Percentiles rank a stretch among this genome's conserved stretches.
phyloP scores from a whole-genome alignment of 208 protist species.

The Crithidia thermophila region DNA sequence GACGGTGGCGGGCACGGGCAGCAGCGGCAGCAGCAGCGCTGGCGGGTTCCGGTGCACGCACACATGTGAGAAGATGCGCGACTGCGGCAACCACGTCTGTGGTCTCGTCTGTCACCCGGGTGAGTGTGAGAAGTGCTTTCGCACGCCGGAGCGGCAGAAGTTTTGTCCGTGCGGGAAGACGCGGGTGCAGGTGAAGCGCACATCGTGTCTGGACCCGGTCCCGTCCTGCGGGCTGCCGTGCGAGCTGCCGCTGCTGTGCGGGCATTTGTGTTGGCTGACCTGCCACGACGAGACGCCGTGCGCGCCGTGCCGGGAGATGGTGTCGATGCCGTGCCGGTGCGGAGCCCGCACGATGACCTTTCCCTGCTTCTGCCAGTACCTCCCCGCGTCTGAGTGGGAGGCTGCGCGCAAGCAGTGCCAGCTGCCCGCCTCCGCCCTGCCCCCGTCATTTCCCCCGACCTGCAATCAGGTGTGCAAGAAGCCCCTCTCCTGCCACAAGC shows the following conservation, averaged over 20 bases:
- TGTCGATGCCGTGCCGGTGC: slow-evolving; percentile 69
- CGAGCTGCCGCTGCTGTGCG: slow-evolving; percentile 76
- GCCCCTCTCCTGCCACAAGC: slow-evolving; percentile 83
- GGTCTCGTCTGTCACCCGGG: slow-evolving; percentile 76
- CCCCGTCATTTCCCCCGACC: slow-evolving; percentile 44
- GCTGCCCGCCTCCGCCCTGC: slow-evolving; percentile 23
- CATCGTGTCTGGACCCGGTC: slow-evolving; percentile 80
- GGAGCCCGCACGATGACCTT: slow-evolving; percentile 42
- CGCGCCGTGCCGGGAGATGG: slow-evolving; percentile 66
- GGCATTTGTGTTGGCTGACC: slow-evolving; percentile 68
- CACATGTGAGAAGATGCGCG: slow-evolving; percentile 57
- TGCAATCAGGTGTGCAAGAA: slow-evolving; percentile 71
- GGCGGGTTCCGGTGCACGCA: slow-evolving; percentile 51
- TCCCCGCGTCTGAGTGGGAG: slow-evolving; percentile 64
- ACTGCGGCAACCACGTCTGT: slow-evolving; percentile 89
- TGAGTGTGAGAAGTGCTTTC: slow-evolving; percentile 63
- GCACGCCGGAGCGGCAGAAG: slow-evolving; percentile 49
- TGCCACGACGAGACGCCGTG: slow-evolving; percentile 88
- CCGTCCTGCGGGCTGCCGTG: slow-evolving; percentile 86
- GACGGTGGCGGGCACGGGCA: neutral
- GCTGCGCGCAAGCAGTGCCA: slow-evolving; percentile 38
- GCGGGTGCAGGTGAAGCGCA: slow-evolving; percentile 34
- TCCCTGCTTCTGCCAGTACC: slow-evolving; percentile 82
- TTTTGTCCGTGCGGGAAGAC: slow-evolving; percentile 63
- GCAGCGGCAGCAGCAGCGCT: neutral